Conservation (phyloP, 768 basidiomycete species). For the Termitomyces sp. region DNA sequence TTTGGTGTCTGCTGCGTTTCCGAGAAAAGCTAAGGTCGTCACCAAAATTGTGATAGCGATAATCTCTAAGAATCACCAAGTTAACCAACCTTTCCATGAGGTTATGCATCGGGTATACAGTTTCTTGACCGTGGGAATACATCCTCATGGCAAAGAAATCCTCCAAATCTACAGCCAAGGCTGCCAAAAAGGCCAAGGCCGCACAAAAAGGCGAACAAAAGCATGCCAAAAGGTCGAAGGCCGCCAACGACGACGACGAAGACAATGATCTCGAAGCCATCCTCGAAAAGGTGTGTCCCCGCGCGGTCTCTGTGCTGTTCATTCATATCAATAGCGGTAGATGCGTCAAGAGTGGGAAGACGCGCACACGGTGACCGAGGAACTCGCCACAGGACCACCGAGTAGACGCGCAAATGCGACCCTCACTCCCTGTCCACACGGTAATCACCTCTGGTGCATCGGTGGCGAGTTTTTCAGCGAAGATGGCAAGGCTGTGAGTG, state of each 20-base stretch:
- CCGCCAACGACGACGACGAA: neutral
- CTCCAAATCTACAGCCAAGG: neutral
- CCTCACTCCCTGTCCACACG: neutral
- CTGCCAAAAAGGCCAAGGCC: neutral
- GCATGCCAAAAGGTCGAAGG: conserved; percentile 25
- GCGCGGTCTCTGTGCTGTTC: neutral
- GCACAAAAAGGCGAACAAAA: conserved; percentile 30
- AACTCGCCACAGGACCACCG: neutral
- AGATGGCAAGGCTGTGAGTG: neutral
- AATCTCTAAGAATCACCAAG: too few relatives aligned
- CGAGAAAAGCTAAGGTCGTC: too few relatives aligned
- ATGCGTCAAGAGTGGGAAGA: neutral
- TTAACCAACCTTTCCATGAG: too few relatives aligned
- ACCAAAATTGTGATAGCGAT: too few relatives aligned
- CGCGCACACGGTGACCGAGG: neutral
- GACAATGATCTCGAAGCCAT: neutral
- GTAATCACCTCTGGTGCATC: neutral
- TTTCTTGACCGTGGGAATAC: neutral
- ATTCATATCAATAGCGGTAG: neutral
- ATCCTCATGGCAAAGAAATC: neutral
- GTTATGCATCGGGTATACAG: too few relatives aligned
- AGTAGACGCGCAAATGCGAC: neutral
- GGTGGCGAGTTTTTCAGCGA: neutral
- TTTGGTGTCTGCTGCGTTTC: too few relatives aligned
- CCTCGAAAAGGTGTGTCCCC: neutral